A percentile compares a stretch with the other conserved stretches of the same genome.
Conservation (phyloP, 352 stramenopile species). For the Phytophthora megakarya region DNA sequence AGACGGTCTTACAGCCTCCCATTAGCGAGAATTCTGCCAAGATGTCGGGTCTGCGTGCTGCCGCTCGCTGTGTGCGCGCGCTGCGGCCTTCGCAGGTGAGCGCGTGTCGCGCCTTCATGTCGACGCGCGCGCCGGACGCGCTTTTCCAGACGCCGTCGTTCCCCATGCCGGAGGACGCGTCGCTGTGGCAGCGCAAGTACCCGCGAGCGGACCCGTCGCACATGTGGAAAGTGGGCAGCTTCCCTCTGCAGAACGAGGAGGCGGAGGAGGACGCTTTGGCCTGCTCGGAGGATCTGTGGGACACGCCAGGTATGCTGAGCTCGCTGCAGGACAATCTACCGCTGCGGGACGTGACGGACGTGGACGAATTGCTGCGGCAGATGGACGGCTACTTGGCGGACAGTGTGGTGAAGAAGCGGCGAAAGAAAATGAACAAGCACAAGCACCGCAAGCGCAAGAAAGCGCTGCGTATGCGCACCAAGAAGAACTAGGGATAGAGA, state of each 20-base stretch:
- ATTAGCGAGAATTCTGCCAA: conserved; percentile 29
- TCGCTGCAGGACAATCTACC: conserved; percentile 63
- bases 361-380: conserved; percentile 67
- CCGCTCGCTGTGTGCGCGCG: conserved; percentile 21
- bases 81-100: conserved; percentile 13
- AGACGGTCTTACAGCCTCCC: too few species aligned
- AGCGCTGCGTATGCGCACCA: conserved; percentile 86
- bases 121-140: conserved; percentile 50
- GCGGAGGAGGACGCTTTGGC: conserved; percentile 29
- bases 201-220: conserved; percentile 58
- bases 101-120: conserved; percentile 69
- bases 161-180: conserved; percentile 59
- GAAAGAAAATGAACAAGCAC: conserved; percentile 95
- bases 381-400: conserved; percentile 82
- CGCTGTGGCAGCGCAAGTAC: conserved; percentile 67
- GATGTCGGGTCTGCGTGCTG: conserved; percentile 37
- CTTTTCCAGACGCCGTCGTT: conserved; percentile 76
- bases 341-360: conserved; percentile 50
- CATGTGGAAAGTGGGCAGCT: conserved; percentile 81
- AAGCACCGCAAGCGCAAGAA: conserved; percentile 92
- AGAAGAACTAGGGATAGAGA: conserved; percentile 79
- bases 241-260: conserved; percentile 52
- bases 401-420: conserved; percentile 89
- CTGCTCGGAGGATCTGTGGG: conserved; percentile 69
- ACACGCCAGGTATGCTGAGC: conserved; percentile 84